A percentile compares a stretch with the other conserved stretches of the same genome.
Evolutionary conservation across 768 basidiomycete species (phyloP).

Genomic region (Lactarius evosmus): DNA sequence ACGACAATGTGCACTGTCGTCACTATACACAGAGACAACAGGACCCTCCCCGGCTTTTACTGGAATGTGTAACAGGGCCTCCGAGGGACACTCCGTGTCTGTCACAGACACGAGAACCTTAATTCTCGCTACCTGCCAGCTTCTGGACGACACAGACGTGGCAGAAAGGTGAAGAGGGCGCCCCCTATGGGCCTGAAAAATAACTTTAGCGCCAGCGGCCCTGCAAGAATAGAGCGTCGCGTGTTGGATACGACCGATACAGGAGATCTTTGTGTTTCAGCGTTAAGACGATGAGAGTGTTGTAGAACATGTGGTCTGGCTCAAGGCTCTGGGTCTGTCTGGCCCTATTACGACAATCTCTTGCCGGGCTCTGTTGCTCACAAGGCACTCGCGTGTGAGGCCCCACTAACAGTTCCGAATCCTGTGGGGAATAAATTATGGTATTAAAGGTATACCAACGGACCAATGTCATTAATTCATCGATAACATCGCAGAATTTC

Average conservation of each 20-base stretch:
- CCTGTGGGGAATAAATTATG: not conserved
- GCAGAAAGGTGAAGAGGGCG: not conserved
- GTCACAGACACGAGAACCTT: not conserved
- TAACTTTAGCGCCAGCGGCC: not conserved
- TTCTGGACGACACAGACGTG: not conserved
- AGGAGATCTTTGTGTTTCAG: not conserved
- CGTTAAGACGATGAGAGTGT: not conserved
- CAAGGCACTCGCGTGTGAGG: not conserved
- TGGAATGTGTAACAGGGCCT: not conserved
- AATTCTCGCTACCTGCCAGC: not conserved
- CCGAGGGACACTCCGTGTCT: not conserved
- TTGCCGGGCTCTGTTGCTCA: not conserved
- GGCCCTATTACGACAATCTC: slow-evolving; percentile 1
- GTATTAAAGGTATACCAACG: not conserved
- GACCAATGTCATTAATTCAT: slow-evolving; percentile 1
- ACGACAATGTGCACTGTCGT: no score
- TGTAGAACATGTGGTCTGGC: not conserved
- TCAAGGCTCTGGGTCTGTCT: not conserved
- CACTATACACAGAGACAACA: not conserved
- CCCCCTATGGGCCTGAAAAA: not conserved
- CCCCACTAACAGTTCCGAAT: slow-evolving; percentile 4
- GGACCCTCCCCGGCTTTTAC: not conserved
- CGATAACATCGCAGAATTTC: not conserved
- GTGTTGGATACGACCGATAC: not conserved
- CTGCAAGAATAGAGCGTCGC: not conserved